These are phyloP conservation scores for Candida glucosophila DNA, from an alignment of 1,139 yeast genomes.

Conservation along the genomic window DNA sequence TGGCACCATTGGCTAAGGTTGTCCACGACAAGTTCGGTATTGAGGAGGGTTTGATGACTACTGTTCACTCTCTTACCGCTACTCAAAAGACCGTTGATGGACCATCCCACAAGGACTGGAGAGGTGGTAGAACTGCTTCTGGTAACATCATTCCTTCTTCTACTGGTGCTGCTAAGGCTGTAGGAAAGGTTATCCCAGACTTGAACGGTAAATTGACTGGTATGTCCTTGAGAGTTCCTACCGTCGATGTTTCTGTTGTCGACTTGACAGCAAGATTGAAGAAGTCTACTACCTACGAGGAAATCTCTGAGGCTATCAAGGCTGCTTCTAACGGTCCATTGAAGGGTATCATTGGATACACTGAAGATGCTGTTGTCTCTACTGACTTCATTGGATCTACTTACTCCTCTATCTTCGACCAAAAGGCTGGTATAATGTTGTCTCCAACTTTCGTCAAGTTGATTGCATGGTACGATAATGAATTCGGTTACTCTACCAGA, in stretches of 20 bases:
- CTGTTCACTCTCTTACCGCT: conserved; percentile 86
- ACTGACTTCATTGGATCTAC: conserved; percentile 74
- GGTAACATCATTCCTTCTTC: conserved; percentile 87
- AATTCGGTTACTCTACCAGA: conserved; percentile 89
- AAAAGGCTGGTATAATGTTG: conserved; percentile 77
- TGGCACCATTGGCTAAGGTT: conserved; percentile 83
- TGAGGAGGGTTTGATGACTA: conserved; percentile 86
- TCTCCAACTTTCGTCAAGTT: conserved; percentile 80
- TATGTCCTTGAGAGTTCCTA: conserved; percentile 83
- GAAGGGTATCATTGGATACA: conserved; percentile 75
- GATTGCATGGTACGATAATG: conserved; percentile 87
- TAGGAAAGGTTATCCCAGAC: conserved; percentile 83
- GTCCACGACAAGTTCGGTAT: conserved; percentile 73
- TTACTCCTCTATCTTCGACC: conserved; percentile 77
- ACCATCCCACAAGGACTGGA: conserved; percentile 91
- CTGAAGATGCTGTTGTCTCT: conserved; percentile 81
- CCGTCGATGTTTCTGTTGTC: conserved; percentile 72
- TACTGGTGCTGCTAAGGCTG: conserved; percentile 92
- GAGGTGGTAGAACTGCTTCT: conserved; percentile 90
- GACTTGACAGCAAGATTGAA: conserved; percentile 45
- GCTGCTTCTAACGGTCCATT: conserved; percentile 59
- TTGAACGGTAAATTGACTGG: conserved; percentile 87
- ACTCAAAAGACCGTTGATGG: conserved; percentile 89
- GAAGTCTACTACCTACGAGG: conserved; percentile 65
- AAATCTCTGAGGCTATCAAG: conserved; percentile 66